Percentiles rank a stretch among this genome's conserved stretches.
These are phyloP conservation scores for Orychophragmus violaceus DNA, from an alignment of 345 rosid genomes.

Conservation along the genomic window DNA sequence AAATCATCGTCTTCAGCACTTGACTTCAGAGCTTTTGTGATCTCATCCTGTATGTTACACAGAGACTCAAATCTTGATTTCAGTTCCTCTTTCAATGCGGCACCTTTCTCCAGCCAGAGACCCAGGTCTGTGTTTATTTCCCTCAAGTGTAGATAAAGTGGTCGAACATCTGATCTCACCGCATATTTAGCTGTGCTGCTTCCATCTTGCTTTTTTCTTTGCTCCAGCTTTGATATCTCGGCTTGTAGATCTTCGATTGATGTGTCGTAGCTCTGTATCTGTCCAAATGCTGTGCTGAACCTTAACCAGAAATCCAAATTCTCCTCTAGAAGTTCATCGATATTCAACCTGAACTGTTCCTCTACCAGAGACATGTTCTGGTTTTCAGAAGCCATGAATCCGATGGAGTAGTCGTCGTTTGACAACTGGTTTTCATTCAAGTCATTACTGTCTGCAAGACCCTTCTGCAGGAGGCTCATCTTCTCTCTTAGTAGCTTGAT, in stretches of 20 bases:
- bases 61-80: constrained; percentile 68
- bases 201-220: constrained; percentile 55
- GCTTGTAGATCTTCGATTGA: constrained; percentile 63
- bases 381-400: constrained; percentile 29
- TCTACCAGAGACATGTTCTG: constrained; percentile 47
- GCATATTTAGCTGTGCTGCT: constrained; percentile 40
- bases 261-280: constrained; percentile 72
- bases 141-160: constrained; percentile 62
- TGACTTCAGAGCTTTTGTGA: constrained; percentile 58
- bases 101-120: constrained; percentile 74
- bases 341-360: constrained; percentile 59
- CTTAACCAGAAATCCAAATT: constrained; percentile 96
- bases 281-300: constrained; percentile 71
- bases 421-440: constrained; percentile 16
- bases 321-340: constrained; percentile 86
- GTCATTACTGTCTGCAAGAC: constrained; percentile 36
- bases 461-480: constrained; percentile 54
- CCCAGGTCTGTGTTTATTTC: constrained; percentile 67
- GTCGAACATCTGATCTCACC: constrained; percentile 60
- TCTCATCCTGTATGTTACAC: constrained; percentile 78
- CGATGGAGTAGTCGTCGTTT: constrained; percentile 36
- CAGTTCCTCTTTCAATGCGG: constrained; percentile 62
- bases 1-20: constrained; percentile 93
- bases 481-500: constrained; percentile 54
- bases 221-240: constrained; percentile 57